Evolutionary conservation across 169 alveolate species (phyloP).

Genomic region (Plasmodium reichenowi): DNA sequence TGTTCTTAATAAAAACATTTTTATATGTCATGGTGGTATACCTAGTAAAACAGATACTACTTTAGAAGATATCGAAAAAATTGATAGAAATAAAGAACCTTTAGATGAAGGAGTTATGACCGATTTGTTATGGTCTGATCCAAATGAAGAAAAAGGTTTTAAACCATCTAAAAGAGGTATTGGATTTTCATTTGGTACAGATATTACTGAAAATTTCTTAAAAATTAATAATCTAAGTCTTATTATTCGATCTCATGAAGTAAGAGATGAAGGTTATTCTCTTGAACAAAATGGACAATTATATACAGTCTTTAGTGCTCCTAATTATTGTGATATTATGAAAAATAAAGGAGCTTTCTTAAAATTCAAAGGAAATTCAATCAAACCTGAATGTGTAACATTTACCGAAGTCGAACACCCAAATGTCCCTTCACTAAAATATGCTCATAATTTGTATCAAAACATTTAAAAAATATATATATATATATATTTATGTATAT

Average conservation of each 20-base stretch:
- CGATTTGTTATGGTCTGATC: constrained; percentile 99
- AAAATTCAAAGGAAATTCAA: constrained; percentile 65
- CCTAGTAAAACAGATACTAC: constrained; percentile 96
- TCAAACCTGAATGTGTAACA: constrained; percentile 89
- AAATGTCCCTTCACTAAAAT: constrained; percentile 92
- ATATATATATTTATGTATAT: too few relatives aligned
- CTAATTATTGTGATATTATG: constrained; percentile 99
- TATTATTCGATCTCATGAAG: constrained; percentile 98
- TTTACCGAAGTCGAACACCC: constrained; percentile 93
- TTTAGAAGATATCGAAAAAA: constrained; percentile 93
- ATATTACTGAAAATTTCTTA: constrained; percentile 95
- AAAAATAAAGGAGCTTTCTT: constrained; percentile 98
- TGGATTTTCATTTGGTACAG: constrained; percentile 97
- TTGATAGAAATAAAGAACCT: constrained; percentile 96
- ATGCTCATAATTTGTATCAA: constrained; percentile 84
- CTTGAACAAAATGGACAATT: constrained; percentile 97
- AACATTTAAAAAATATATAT: constrained; percentile 29
- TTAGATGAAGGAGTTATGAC: constrained; percentile 96
- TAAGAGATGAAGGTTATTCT: constrained; percentile 98
- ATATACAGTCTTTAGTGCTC: constrained; percentile 99
- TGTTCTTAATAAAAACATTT: constrained; percentile 94
- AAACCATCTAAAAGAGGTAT: constrained; percentile 98
- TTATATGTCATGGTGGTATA: constrained; percentile 99
- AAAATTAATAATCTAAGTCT: constrained; percentile 92
- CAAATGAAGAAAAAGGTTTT: constrained; percentile 95